Percentiles rank a stretch among this genome's conserved stretches.
Evolutionary conservation across 2,329 filamentous ascomycete genomes (phyloP).

Genomic region (Diaporthe australafricana): DNA sequence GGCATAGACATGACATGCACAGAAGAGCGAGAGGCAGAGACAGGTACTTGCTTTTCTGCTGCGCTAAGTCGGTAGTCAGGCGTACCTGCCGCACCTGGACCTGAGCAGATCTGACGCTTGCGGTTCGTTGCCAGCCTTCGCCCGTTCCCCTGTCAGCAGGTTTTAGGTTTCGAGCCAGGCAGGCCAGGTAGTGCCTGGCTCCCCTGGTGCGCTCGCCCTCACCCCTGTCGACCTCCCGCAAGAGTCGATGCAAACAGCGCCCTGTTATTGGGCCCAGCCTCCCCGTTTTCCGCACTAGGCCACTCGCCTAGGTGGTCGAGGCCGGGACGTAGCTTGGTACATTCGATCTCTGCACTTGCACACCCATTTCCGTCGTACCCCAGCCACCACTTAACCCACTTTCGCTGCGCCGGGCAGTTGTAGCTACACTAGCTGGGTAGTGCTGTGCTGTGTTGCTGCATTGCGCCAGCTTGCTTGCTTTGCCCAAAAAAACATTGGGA

Average conservation of each 20-base stretch:
- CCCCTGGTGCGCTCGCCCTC: neutral
- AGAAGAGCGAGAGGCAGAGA: neutral
- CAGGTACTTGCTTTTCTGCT: slow-evolving; percentile 17
- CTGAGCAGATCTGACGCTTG: neutral
- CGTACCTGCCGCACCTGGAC: slow-evolving; percentile 8
- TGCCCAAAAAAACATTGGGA: slow-evolving; percentile 15
- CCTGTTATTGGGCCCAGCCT: slow-evolving; percentile 32
- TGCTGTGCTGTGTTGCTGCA: slow-evolving; percentile 2
- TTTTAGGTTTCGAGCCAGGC: slow-evolving; percentile 26
- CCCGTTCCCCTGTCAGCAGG: slow-evolving; percentile 10
- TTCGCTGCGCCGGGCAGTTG: slow-evolving; percentile 28
- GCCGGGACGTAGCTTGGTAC: slow-evolving; percentile 1
- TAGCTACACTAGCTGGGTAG: slow-evolving; percentile 4
- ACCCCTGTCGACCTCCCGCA: slow-evolving; percentile 7
- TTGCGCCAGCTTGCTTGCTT: slow-evolving; percentile 17
- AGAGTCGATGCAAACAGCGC: slow-evolving; percentile 20
- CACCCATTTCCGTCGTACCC: slow-evolving; percentile 20
- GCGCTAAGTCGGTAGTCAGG: neutral
- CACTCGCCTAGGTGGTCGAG: slow-evolving; percentile 3
- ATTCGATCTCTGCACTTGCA: slow-evolving; percentile 10
- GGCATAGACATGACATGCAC: too few relatives aligned
- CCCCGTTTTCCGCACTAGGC: slow-evolving; percentile 32
- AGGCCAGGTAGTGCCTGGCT: slow-evolving; percentile 12
- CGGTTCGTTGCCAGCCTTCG: slow-evolving; percentile 15
- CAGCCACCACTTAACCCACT: slow-evolving; percentile 30